Evolutionary conservation across 2,329 filamentous ascomycete genomes (phyloP), one percentile per base, ranked within the genome.

Genomic region (Colletotrichum sp.): DNA sequence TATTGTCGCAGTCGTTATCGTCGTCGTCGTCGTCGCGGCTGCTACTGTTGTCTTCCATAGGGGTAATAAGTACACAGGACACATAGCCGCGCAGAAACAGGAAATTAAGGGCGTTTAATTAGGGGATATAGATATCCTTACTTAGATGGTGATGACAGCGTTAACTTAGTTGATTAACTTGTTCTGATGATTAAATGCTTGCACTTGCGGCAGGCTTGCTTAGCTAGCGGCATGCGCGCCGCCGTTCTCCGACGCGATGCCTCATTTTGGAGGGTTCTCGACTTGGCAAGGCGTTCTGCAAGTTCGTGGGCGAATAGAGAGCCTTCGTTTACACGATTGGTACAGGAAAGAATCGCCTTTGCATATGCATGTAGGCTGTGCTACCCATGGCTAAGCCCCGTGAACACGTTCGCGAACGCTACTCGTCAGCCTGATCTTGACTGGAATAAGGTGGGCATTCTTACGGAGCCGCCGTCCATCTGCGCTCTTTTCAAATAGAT

Each of bases 351-450:
- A 3, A 18, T 59, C 24, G 26, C 3, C 7, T 59, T 18, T 28
- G 55, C 24, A 28, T 12, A 28, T 59, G 55, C 55, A 59, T 59
- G 13, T 12, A 59, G 26, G 55, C 55, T 59, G 55, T 59, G 55
- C 24, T 18, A 16, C 55, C 55, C 55, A 59, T 18, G 24, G 55
- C 15, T 59, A 12, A 59, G 55, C 24, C 24, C 24, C 15, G 4
- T 6, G 55, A 59, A 59, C 55, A 59, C 55, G 55, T 59, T 59
- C 55, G 55, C 24, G 24, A 59, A 59, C 0, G 0, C 55, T 59
- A 59, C 24, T 59, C 55, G 55, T 59, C 55, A 59, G 55, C 55
- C 55, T 59, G 55, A 59, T 59, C 21, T 21, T 59, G 55, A 59
- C 21, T 9, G 55, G 55, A 57, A 57, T 16, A 28, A 26, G 12